phyloP scores from a whole-genome alignment of 352 stramenopile genomes.

The Halophytophthora polymorphica region DNA sequence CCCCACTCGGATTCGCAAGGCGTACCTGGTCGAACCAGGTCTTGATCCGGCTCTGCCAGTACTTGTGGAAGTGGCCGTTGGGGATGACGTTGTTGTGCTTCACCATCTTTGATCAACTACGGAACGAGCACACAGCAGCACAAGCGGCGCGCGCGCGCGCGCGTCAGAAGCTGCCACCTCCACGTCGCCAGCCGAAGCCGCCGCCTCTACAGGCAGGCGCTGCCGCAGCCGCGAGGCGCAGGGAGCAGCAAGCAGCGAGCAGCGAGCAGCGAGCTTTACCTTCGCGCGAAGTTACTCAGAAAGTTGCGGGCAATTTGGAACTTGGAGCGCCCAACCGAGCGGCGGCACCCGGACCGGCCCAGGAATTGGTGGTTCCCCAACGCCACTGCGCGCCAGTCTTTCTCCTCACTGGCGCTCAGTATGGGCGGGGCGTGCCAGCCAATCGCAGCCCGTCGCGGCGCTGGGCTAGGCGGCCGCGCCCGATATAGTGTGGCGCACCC shows the following conservation, averaged over 20 bases:
- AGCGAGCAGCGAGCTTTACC: slow-evolving; percentile 32
- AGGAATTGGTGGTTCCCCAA: slow-evolving; percentile 84
- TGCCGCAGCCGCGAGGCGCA: too few relatives aligned
- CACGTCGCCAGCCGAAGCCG: neutral
- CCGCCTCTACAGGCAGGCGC: too few relatives aligned
- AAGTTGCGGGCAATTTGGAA: slow-evolving; percentile 90
- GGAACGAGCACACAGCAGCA: neutral
- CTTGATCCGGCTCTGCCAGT: slow-evolving; percentile 97
- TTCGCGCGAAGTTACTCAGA: slow-evolving; percentile 75
- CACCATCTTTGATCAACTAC: slow-evolving; percentile 89
- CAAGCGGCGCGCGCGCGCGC: slow-evolving; percentile 1
- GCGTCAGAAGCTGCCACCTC: slow-evolving; percentile 2
- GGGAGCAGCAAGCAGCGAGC: too few relatives aligned
- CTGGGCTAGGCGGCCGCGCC: neutral
- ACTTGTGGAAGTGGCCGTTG: slow-evolving; percentile 99
- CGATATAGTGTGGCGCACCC: slow-evolving; percentile 9
- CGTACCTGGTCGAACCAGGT: slow-evolving; percentile 95
- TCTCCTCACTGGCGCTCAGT: slow-evolving; percentile 54
- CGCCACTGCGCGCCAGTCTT: slow-evolving; percentile 74
- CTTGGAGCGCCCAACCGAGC: slow-evolving; percentile 53
- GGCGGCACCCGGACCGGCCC: slow-evolving; percentile 12
- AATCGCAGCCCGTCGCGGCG: slow-evolving; percentile 28
- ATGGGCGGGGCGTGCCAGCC: slow-evolving; percentile 30
- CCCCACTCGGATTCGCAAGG: neutral
- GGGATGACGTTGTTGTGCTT: slow-evolving; percentile 99